These are phyloP conservation scores for Geranium brycei DNA, from an alignment of 345 rosid species.

Conservation along the genomic window DNA sequence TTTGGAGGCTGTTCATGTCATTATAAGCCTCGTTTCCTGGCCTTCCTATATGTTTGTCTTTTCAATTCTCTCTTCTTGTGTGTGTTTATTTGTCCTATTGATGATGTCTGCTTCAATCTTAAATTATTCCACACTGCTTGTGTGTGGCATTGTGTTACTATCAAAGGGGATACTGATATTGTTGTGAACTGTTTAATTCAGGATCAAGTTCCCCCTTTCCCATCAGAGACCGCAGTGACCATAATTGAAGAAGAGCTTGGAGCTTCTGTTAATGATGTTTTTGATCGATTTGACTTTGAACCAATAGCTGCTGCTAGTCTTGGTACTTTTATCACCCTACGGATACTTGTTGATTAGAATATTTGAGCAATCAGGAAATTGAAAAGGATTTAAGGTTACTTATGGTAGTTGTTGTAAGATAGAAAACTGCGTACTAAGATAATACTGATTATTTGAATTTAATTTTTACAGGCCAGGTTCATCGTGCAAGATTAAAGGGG, in stretches of 20 bases:
- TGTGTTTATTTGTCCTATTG: too few species aligned
- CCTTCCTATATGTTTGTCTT: too few species aligned
- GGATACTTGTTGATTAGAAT: slow-evolving; percentile 10
- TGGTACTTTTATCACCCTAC: slow-evolving; percentile 32
- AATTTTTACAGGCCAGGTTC: slow-evolving; percentile 68
- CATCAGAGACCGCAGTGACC: slow-evolving; percentile 75
- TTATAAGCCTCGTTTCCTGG: too few species aligned
- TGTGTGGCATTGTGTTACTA: background rate
- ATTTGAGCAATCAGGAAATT: slow-evolving; percentile 3
- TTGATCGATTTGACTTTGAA: slow-evolving; percentile 74
- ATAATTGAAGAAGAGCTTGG: slow-evolving; percentile 95
- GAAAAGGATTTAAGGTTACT: background rate
- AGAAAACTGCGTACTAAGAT: background rate
- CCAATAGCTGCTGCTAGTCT: slow-evolving; percentile 99
- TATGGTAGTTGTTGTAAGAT: background rate
- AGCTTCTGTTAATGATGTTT: slow-evolving; percentile 44
- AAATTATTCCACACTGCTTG: background rate
- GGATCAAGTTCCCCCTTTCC: slow-evolving; percentile 99
- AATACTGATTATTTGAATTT: background rate
- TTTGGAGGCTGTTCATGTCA: too few species aligned
- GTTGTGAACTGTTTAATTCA: slow-evolving; percentile 14
- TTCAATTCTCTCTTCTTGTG: too few species aligned
- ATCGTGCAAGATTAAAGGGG: slow-evolving; percentile 86
- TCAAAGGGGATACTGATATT: slow-evolving; percentile 4
- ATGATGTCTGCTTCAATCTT: too few species aligned